Conservation (phyloP, 2,329 filamentous ascomycete genomes). For the Sarocladiaceae sp. region DNA sequence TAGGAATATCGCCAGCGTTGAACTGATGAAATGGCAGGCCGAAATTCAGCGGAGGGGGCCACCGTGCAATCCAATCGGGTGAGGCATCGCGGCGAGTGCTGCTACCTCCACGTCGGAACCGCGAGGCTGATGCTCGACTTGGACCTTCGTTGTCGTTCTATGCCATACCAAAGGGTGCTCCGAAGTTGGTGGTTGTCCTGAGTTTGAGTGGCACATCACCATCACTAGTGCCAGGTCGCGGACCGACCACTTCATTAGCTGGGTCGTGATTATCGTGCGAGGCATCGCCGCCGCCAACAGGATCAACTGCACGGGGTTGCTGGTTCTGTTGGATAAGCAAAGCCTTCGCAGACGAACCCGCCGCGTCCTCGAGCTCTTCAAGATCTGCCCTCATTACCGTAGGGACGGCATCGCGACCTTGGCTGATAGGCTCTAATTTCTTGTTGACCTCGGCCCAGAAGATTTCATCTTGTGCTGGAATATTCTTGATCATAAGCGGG, state of each 20-base stretch:
- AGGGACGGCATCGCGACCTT: slow-evolving; percentile 41
- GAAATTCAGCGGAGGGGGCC: slow-evolving; percentile 10
- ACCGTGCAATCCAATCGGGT: slow-evolving; percentile 6
- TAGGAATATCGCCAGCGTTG: background rate
- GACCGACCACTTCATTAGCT: slow-evolving; percentile 18
- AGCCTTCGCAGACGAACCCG: slow-evolving; percentile 12
- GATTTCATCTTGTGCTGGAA: slow-evolving; percentile 50
- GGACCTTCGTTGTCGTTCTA: slow-evolving; percentile 15
- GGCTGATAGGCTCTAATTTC: slow-evolving; percentile 47
- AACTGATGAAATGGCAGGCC: slow-evolving; percentile 10
- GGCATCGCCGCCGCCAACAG: slow-evolving; percentile 18
- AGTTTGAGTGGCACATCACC: slow-evolving; percentile 43
- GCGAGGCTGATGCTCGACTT: background rate
- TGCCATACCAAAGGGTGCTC: slow-evolving; percentile 37
- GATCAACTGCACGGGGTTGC: slow-evolving; percentile 11
- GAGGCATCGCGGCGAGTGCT: slow-evolving; percentile 7
- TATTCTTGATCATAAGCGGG: slow-evolving; percentile 51
- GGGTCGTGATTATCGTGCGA: slow-evolving; percentile 18
- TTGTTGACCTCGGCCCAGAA: slow-evolving; percentile 47
- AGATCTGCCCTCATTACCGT: slow-evolving; percentile 34
- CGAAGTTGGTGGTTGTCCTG: slow-evolving; percentile 42
- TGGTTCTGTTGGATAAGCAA: background rate
- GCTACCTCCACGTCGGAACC: background rate
- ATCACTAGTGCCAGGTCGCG: slow-evolving; percentile 24
- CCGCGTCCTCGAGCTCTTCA: slow-evolving; percentile 19